Base-by-base conservation (phyloP, 352 stramenopile species). In the Pythium rhizo-oryzae region DNA sequence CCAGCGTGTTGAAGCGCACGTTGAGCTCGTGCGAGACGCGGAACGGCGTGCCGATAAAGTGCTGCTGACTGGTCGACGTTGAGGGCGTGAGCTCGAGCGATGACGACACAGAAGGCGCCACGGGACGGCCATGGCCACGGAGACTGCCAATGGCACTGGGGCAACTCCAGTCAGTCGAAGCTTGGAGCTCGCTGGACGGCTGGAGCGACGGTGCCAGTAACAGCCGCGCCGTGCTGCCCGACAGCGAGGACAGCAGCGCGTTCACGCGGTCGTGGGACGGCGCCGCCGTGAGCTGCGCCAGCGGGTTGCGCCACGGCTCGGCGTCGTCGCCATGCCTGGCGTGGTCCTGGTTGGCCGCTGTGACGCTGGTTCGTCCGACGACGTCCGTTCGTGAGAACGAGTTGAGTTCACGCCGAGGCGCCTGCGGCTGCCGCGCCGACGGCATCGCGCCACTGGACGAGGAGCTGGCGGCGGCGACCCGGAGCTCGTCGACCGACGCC, bases 1-100 rank as follows among this genome's bases (percentile, higher is more conserved):
- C 74, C 18, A 84, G 56, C 19, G 81, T 84, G 70, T 90, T 86
- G 78, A 80, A 87, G 28, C 76, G 76, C 33, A 90, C 77, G 35
- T 79, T 82, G 8, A 87, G 47, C 24, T 80, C 61, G 50, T 88
- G 81, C 0, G 79, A 77, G 44, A 82, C 77, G 47, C 70, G 67
- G 54, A 86, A 88, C 0, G 79, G 81, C 16, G 75, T 57, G n/a
- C 79, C 74, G 37, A 90, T 75, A 56, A 90, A 87, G 19, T 76
- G 72, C 44, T 62, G 41, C 41, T 47, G 12, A 15, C 15, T n/a
- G 41, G 13, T 19, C 15, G 41, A 47, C 15, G 41, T 28, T 8
- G 53, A 57, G 12, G 44, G 16, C 4, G 35, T 47, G 24, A 41
- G 19, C 8, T 56, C 46, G 11, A 24, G 43, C 21, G 59, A 51